Base-by-base conservation (phyloP, 768 basidiomycete species). In the Leccinum longicurvipes region DNA sequence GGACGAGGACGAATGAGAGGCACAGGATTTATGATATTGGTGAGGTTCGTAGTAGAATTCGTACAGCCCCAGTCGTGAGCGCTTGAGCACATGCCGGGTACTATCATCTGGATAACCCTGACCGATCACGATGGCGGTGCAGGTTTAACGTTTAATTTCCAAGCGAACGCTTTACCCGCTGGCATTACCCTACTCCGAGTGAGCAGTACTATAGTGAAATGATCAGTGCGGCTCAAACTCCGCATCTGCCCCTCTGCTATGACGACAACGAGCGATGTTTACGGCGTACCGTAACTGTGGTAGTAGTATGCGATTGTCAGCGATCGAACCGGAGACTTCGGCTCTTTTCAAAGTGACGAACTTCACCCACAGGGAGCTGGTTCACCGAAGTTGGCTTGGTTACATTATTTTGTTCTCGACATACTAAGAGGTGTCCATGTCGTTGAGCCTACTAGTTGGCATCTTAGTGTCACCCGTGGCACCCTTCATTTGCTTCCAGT, bases 121-220 rank as follows among this genome's bases (percentile, higher is more conserved):
- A 19, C 24, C n/a, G 25, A 53, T 64, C 51, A 6, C 50, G 51
- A 63, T 64, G 52, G 62, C 58, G 23, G 56, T 63, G 50, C 41
- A 9, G 31, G 15, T 9, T 24, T 19, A 57, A 32, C 55, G 44
- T 44, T 24, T 17, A 34, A 23, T 4, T 7, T 29, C 14, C 31
- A 32, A 14, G 15, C n/a, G n/a, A n/a, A n/a, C n/a, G 29, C 29
- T 29, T 31, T 31, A 31, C 29, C 28, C 29, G n/a, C n/a, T n/a
- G n/a, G n/a, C 29, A 31, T 14, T 31, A 31, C 14, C 31, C 31
- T 31, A 3, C 31, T 32, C 17, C 34, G 14, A 36, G 34, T n/a
- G 17, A 36, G 3, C 3, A n/a, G n/a, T n/a, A n/a, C n/a, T n/a
- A n/a, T n/a, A n/a, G 15, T 17, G 15, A 34, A 36, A n/a, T 17